A percentile compares a stretch with the other conserved stretches of the same genome.
These are phyloP conservation scores for Penicillium sp. DNA, from an alignment of 2,329 filamentous ascomycete genomes.

Conservation along the genomic window DNA sequence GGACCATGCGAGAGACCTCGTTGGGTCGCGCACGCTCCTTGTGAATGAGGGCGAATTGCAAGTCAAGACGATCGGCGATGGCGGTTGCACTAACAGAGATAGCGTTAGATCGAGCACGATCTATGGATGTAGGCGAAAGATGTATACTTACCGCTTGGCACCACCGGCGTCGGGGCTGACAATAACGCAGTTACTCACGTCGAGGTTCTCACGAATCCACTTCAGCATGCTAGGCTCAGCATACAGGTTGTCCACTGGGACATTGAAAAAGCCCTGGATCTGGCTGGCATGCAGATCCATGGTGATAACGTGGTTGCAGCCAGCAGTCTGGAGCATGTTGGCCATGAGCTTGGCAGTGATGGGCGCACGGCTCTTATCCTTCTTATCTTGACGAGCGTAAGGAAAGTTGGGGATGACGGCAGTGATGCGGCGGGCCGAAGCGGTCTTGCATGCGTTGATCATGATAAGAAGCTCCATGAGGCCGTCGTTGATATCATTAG, in stretches of 20 bases:
- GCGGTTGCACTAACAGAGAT: constrained; percentile 68
- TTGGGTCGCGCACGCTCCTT: constrained; percentile 92
- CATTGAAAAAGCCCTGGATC: constrained; percentile 95
- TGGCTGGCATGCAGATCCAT: constrained; percentile 95
- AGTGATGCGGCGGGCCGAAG: constrained; percentile 85
- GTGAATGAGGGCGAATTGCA: constrained; percentile 91
- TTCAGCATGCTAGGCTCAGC: constrained; percentile 88
- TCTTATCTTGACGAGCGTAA: constrained; percentile 96
- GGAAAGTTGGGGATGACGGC: constrained; percentile 96
- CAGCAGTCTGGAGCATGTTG: constrained; percentile 95
- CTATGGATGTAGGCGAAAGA: background rate
- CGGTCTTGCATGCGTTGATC: constrained; percentile 91
- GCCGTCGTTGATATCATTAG: constrained; percentile 95
- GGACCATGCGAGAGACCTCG: constrained; percentile 88
- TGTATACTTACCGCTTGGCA: constrained; percentile 70
- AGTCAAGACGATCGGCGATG: constrained; percentile 87
- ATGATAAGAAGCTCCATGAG: constrained; percentile 98
- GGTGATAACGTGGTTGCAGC: constrained; percentile 90
- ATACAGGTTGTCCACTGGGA: constrained; percentile 79
- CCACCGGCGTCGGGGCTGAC: constrained; percentile 94
- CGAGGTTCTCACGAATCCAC: constrained; percentile 86
- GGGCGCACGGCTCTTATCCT: constrained; percentile 92
- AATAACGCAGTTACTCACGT: constrained; percentile 82
- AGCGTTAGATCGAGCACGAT: constrained; percentile 6
- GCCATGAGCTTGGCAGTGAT: constrained; percentile 95